phyloP scores from a whole-genome alignment of 2,329 filamentous ascomycete genomes.

The Helicocarpus griseus region DNA sequence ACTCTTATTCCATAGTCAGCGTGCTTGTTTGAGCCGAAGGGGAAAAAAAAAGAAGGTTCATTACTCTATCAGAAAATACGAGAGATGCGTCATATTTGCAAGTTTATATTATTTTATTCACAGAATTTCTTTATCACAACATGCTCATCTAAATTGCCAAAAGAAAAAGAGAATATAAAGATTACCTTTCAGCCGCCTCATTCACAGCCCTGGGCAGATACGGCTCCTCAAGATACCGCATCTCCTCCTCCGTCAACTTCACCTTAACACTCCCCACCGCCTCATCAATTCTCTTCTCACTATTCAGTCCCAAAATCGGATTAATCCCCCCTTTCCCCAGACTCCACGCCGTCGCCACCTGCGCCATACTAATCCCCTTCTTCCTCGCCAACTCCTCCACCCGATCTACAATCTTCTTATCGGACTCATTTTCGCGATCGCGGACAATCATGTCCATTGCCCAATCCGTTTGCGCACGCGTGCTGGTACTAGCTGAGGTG shows the following conservation, averaged over 20 bases:
- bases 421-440: conserved; percentile 35
- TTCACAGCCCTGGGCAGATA: conserved; percentile 44
- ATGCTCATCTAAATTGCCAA: no score
- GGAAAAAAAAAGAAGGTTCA: no score
- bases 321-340: conserved; percentile 42
- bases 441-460: conserved; percentile 34
- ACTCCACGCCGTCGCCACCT: conserved; percentile 56
- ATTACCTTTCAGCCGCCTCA: conserved; percentile 9
- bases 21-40: no score
- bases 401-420: conserved; percentile 44
- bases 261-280: conserved; percentile 41
- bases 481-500: conserved; percentile 28
- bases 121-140: no score
- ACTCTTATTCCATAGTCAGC: no score
- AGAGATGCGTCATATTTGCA: no score
- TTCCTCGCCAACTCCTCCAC: conserved; percentile 52
- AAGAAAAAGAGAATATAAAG: not conserved
- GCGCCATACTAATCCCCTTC: conserved; percentile 51
- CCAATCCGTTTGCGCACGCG: conserved; percentile 37
- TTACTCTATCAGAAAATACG: no score
- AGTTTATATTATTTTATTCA: no score
- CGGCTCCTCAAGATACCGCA: conserved; percentile 52
- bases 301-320: conserved; percentile 55
- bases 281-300: conserved; percentile 51
- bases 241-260: conserved; percentile 48